Base-by-base conservation (phyloP, 2,329 filamentous ascomycete genomes). In the Claviceps quebecensis region DNA sequence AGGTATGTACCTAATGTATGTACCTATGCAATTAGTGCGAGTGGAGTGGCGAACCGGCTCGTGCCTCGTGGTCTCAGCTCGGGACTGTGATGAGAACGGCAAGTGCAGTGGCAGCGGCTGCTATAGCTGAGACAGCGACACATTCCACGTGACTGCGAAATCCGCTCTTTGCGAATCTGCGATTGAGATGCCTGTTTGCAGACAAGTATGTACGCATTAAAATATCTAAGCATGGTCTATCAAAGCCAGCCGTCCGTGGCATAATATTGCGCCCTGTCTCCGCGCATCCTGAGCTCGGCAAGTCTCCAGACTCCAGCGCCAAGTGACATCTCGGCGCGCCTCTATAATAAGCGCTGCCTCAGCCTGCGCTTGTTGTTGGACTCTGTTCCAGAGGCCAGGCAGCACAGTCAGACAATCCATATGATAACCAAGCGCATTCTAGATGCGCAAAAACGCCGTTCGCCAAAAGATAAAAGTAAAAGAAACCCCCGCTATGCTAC, bases 401-500 rank as follows among this genome's bases (percentile, higher is more conserved):
- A 23, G 11, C 11, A 5, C 19, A 44, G 29, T 34, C 9, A 44
- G 16, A 17, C 16, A 26, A 19, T 6, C 4, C 23, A 16, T 19
- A 44, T 44, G 9, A 34, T 17, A 44, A 5, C 37, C 39, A 19
- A 49, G 14, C n/a, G 26, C 41, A 26, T 37, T 29, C 29, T 22
- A 17, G 9, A 34, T 52, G 34, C 46, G 39, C 34, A 49, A 50
- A 52, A 49, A 45, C 36, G 41, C 46, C 51, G 19, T 29, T 23
- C 41, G 41, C 26, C 38, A 52, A 49, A 45, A 19, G 47, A 49
- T 23, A 16, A 17, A 38, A 34, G 38, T 22, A 52, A 49, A 44
- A 16, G 23, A 38, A 45, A 16, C 34, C 22, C 17, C 47, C 49
- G 52, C 52, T 54, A 54, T 54, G 52, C 52, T 43, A 46, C 37